Conservation (phyloP, 495 filamentous ascomycete genomes). For the Neurospora tetraspora region DNA sequence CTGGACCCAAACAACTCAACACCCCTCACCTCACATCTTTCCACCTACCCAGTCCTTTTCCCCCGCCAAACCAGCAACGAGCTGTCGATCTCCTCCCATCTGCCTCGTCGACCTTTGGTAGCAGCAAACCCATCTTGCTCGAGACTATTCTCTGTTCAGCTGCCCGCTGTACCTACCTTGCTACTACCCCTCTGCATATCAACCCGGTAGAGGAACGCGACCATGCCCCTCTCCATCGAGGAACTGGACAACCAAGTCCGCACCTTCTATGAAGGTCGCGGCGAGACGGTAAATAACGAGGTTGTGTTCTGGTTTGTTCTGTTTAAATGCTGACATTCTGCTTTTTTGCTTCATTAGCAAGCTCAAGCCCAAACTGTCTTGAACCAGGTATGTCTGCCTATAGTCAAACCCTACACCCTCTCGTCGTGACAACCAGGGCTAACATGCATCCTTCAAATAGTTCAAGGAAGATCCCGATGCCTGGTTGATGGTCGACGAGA, state of each 20-base stretch:
- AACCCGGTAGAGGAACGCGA: slow-evolving; percentile 13
- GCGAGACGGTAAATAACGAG: slow-evolving; percentile 62
- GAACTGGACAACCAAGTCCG: slow-evolving; percentile 95
- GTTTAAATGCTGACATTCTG: slow-evolving; percentile 13
- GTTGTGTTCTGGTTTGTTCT: neutral
- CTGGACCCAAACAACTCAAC: neutral
- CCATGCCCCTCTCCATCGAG: slow-evolving; percentile 57
- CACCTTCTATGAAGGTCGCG: slow-evolving; percentile 92
- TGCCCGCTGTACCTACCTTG: neutral
- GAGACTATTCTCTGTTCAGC: neutral
- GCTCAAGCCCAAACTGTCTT: slow-evolving; percentile 89
- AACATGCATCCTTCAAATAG: slow-evolving; percentile 34
- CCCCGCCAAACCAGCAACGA: neutral
- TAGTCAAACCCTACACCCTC: neutral
- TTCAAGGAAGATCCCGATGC: slow-evolving; percentile 98
- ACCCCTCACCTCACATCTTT: neutral
- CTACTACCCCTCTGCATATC: neutral
- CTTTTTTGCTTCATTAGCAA: slow-evolving; percentile 54
- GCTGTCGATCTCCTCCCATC: neutral
- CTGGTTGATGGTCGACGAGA: slow-evolving; percentile 93
- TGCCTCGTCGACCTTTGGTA: neutral
- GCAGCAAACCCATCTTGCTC: neutral
- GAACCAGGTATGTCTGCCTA: slow-evolving; percentile 64
- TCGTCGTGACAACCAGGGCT: slow-evolving; percentile 14
- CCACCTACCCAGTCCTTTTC: neutral